Base-by-base conservation (phyloP, 495 filamentous ascomycete species). In the Talaromyces nanjingensis region DNA sequence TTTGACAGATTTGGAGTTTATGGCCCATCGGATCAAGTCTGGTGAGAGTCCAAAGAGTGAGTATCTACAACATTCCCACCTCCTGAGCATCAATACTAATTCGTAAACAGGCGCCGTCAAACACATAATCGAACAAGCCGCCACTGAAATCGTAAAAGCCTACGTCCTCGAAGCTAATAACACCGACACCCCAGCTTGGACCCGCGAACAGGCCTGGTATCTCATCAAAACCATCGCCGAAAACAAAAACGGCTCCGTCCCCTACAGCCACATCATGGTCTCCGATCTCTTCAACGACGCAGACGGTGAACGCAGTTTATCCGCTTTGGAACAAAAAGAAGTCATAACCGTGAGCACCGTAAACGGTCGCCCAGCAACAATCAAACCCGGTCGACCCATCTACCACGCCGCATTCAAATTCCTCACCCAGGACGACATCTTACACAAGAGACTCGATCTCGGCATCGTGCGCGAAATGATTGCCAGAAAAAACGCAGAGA, bases 131-230 rank as follows among this genome's bases (percentile, higher is more conserved):
- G 87, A 91, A 37, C 91, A 96, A 66, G 87, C 88, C 8, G 87
- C 91, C 9, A 89, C 88, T 3, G 96, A 98, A 71, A 93, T 98
- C 54, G 71, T 97, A 60, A 96, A 97, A 70, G 91, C 96, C 81
- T 98, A 92, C 77, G 82, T 98, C 29, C 79, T 97, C 0, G 82
- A 80, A 52, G 78, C 82, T 53, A 73, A 75, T 42, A 33, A 63
- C 67, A 2, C 74, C 77, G 18, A 70, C 70, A 1, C 66, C 53
- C 78, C 81, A 61, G 75, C 84, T 60, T 98, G 91, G 91, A 86
- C 83, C 1, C 78, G 83, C 25, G 86, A 93, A 71, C 94, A 97
- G 73, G 94, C 91, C 0, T 98, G 94, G 94, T 82, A 88, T 63
- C 76, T 98, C 2, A 87, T 98, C 71, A 91, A 89, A 68, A 72